phyloP scores from a whole-genome alignment of 768 basidiomycete genomes.

The Hygrophorus pudorinus region DNA sequence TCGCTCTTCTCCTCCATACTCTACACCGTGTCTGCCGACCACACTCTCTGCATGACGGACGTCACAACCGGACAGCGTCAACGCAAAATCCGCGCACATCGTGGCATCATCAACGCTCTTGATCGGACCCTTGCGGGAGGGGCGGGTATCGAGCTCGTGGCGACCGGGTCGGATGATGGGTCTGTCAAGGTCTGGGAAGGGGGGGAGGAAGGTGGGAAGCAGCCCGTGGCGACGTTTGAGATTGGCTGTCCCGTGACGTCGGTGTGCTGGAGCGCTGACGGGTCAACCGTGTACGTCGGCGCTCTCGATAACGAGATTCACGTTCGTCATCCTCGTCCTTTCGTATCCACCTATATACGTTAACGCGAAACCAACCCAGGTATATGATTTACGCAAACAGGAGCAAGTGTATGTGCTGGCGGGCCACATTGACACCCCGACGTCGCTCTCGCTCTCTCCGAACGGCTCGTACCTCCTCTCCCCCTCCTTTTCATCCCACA shows the following conservation, averaged over 20 bases:
- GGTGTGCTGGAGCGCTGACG: constrained; percentile 90
- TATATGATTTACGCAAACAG: constrained; percentile 83
- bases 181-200: constrained; percentile 90
- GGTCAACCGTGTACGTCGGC: constrained; percentile 80
- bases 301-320: constrained; percentile 96
- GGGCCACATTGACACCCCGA: constrained; percentile 89
- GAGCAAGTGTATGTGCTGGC: constrained; percentile 70
- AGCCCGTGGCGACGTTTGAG: constrained; percentile 71
- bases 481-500: constrained; percentile 82
- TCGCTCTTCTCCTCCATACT: constrained; percentile 62
- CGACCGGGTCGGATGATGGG: constrained; percentile 88
- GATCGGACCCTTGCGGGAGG: constrained; percentile 82
- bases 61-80: constrained; percentile 76
- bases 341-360: constrained; percentile 1
- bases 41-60: constrained; percentile 67
- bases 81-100: constrained; percentile 78
- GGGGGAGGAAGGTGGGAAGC: constrained; percentile 61
- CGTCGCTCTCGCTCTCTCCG: constrained; percentile 87
- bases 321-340: constrained; percentile 37
- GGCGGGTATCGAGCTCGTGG: constrained; percentile 75
- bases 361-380: constrained; percentile 29
- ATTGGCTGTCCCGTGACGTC: constrained; percentile 86
- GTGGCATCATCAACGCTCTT: constrained; percentile 83
- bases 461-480: constrained; percentile 82
- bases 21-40: constrained; percentile 88